Base-by-base conservation (phyloP, 2,329 filamentous ascomycete genomes). In the Nigrospora oryzae region DNA sequence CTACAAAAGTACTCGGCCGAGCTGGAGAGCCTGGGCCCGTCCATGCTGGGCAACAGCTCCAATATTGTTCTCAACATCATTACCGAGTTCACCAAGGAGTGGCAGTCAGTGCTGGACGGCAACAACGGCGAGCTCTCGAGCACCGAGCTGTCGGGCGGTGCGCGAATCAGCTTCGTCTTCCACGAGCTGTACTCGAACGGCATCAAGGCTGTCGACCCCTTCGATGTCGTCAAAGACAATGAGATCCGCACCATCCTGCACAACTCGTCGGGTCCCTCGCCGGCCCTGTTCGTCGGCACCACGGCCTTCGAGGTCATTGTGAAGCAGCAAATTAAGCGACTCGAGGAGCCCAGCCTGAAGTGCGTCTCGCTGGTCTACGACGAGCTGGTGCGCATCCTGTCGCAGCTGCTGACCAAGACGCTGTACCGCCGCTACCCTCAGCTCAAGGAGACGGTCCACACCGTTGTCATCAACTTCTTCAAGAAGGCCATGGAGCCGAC, bases 51-150 rank as follows among this genome's bases (percentile, higher is more conserved):
- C 36, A 96, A 97, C 74, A 93, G 84, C 63, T 85, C 87, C 47
- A 98, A 97, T 64, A 95, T 98, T 52, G 84, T 98, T 46, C 80
- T 98, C 51, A 96, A 96, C 69, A 95, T 98, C 69, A 98, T 98
- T 61, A 97, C 91, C 36, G 93, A 98, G 67, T 98, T 98, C 64
- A 90, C 88, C 55, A 95, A 95, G 61, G 93, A 98, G 64, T 98
- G 95, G 79, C 82, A 91, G 56, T 95, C 90, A 17, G 89, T 98
- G 17, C 69, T 98, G 48, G 94, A 98, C 55, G 93, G 93, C 56
- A 95, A 95, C 69, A 97, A 94, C 68, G 89, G 89, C 51, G 93
- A 98, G 65, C 75, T 98, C 4, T 97, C 93, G 19, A 95, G 89
- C 67, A 79, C 86, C 2, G 93, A 98, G 65, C 76, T 98, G 49